Percentiles rank a stretch among this genome's conserved stretches.
Evolutionary conservation across 2,329 filamentous ascomycete genomes (phyloP).

Genomic region (Nigrospora oryzae): DNA sequence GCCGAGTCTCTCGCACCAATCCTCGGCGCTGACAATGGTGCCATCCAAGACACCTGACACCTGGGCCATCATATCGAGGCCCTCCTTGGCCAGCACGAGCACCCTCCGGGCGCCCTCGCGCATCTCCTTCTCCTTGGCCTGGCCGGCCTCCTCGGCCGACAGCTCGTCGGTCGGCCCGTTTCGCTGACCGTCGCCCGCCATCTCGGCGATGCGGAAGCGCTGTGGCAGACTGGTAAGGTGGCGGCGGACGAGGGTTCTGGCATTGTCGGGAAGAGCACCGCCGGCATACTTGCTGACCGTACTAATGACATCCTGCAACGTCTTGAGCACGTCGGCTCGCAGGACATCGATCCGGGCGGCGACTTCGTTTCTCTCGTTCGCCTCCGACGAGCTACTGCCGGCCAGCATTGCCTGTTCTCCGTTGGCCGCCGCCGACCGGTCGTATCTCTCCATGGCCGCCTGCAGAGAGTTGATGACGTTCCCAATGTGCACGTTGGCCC

Average conservation of each 20-base stretch:
- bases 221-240: conserved; percentile 80
- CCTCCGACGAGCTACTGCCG: conserved; percentile 11
- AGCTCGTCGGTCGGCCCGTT: conserved; percentile 12
- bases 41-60: conserved; percentile 82
- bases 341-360: conserved; percentile 58
- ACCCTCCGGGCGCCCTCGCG: conserved; percentile 64
- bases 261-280: conserved; percentile 86
- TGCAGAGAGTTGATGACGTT: conserved; percentile 68
- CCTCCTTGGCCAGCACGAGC: conserved; percentile 79
- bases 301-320: conserved; percentile 72
- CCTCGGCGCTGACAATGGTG: conserved; percentile 83
- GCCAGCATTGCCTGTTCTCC: conserved; percentile 16
- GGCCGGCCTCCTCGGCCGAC: conserved; percentile 24
- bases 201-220: conserved; percentile 67
- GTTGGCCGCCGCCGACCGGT: conserved; percentile 33
- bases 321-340: conserved; percentile 65
- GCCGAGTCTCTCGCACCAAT: conserved; percentile 78
- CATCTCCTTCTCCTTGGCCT: conserved; percentile 31
- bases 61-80: conserved; percentile 88
- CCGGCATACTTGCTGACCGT: conserved; percentile 85
- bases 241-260: conserved; percentile 69
- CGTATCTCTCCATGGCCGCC: conserved; percentile 72
- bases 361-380: conserved; percentile 37
- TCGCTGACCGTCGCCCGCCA: conserved; percentile 26
- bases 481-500: conserved; percentile 75